Evolutionary conservation across 768 basidiomycete genomes (phyloP).

Genomic region (Pulveroboletus sp.): DNA sequence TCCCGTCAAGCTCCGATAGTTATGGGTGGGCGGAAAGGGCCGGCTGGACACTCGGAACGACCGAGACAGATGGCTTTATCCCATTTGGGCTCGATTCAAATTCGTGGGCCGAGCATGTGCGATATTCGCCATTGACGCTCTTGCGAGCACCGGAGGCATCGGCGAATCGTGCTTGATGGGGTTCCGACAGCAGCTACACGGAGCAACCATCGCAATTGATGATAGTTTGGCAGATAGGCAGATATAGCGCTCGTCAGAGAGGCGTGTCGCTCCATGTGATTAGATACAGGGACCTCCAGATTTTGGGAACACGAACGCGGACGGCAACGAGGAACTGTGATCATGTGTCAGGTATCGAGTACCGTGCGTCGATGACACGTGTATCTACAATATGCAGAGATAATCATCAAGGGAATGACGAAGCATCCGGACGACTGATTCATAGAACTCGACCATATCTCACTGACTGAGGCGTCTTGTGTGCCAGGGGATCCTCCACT

Average conservation of each 20-base stretch:
- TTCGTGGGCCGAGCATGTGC: not conserved
- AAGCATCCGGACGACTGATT: not conserved
- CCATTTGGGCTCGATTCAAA: constrained; percentile 8
- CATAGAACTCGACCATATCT: not conserved
- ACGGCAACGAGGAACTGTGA: not conserved
- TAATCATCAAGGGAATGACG: not conserved
- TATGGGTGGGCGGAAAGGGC: not conserved
- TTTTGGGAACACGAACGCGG: not conserved
- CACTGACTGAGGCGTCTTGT: not conserved
- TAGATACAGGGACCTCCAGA: not conserved
- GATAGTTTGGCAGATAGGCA: not conserved
- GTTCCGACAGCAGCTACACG: constrained; percentile 7
- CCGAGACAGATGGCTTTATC: constrained; percentile 7
- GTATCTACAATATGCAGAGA: constrained; percentile 7
- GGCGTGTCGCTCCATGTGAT: not conserved
- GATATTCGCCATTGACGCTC: constrained; percentile 11
- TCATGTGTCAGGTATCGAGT: not conserved
- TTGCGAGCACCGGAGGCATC: not conserved
- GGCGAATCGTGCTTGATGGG: not conserved
- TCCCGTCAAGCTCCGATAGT: constrained; percentile 13
- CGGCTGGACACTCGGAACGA: not conserved
- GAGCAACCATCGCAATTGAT: constrained; percentile 15
- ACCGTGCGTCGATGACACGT: not conserved
- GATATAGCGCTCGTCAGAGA: not conserved
- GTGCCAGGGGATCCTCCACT: not conserved